These are phyloP conservation scores for Metschnikowia colocasiae DNA, from an alignment of 805 yeast species.

Conservation along the genomic window DNA sequence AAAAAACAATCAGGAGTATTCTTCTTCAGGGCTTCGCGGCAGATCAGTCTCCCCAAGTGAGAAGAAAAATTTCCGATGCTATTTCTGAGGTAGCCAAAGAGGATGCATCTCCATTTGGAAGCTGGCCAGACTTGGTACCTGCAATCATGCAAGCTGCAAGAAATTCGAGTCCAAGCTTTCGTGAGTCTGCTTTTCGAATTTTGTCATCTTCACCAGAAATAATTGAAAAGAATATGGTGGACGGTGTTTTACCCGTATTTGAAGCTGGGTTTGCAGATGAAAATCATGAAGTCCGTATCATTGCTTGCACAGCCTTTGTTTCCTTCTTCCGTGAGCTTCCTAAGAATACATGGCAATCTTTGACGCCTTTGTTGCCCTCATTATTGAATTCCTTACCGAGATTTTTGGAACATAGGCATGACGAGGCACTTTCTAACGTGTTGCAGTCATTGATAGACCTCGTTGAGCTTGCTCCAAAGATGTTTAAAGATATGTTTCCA, in stretches of 20 bases:
- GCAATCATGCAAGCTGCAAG: conserved; percentile 66
- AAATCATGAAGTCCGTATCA: conserved; percentile 79
- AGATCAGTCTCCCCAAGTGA: conserved; percentile 67
- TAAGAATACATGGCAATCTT: conserved; percentile 68
- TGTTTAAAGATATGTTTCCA: conserved; percentile 87
- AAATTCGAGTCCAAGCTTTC: conserved; percentile 55
- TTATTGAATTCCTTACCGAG: conserved; percentile 84
- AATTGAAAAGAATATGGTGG: conserved; percentile 55
- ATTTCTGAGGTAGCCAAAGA: conserved; percentile 85
- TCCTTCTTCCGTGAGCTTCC: conserved; percentile 83
- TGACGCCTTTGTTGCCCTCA: conserved; percentile 78
- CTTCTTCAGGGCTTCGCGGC: conserved; percentile 71
- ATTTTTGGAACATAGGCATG: conserved; percentile 73
- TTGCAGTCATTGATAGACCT: conserved; percentile 85
- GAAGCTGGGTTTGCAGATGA: conserved; percentile 76
- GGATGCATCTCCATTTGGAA: conserved; percentile 45
- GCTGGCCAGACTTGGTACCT: conserved; percentile 79
- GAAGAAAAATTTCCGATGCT: conserved; percentile 92
- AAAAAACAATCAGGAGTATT: conserved; percentile 57
- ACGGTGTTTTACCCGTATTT: conserved; percentile 63
- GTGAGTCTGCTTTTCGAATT: conserved; percentile 90
- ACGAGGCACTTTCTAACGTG: conserved; percentile 78
- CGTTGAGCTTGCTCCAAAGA: conserved; percentile 89
- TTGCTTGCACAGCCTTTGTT: conserved; percentile 90
- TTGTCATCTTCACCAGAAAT: conserved; percentile 80